A percentile compares a stretch with the other conserved stretches of the same genome.
Conservation (phyloP, 2,329 filamentous ascomycete species). For the Trichoderma harzianum region DNA sequence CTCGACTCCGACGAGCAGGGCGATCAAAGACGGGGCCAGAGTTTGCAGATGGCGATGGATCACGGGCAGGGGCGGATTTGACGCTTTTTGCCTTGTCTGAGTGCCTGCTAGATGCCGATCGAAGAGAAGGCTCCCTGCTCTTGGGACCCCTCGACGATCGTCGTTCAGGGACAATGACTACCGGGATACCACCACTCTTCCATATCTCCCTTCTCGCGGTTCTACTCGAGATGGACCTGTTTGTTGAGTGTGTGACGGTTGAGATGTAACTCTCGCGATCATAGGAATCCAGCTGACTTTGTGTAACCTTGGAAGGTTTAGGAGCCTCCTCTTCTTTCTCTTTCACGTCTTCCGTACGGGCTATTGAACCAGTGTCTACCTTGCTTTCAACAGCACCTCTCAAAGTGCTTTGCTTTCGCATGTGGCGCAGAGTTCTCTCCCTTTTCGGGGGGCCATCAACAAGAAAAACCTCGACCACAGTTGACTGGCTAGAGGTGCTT, state of each 20-base stretch:
- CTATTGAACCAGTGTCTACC: constrained; percentile 17
- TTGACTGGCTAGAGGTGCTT: constrained; percentile 48
- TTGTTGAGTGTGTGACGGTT: constrained; percentile 45
- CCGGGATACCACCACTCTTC: constrained; percentile 59
- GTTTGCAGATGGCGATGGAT: constrained; percentile 43
- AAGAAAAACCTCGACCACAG: constrained; percentile 55
- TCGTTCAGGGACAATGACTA: constrained; percentile 60
- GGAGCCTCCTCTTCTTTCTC: constrained; percentile 21
- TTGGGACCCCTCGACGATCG: constrained; percentile 52
- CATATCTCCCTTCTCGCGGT: constrained; percentile 57
- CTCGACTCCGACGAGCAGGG: constrained; percentile 39
- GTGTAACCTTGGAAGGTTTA: constrained; percentile 30
- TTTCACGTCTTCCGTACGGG: constrained; percentile 18
- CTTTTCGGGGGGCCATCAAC: constrained; percentile 47
- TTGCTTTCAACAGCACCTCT: constrained; percentile 40
- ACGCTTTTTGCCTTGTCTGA: constrained; percentile 54
- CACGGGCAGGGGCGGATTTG: constrained; percentile 43
- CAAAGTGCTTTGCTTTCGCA: constrained; percentile 52
- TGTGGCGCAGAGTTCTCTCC: constrained; percentile 57
- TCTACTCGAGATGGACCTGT: constrained; percentile 49
- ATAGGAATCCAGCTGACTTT: constrained; percentile 27
- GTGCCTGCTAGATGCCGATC: constrained; percentile 58
- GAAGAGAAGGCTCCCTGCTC: constrained; percentile 52
- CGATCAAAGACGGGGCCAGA: constrained; percentile 42
- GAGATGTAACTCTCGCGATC: constrained; percentile 47